A percentile compares a stretch with the other conserved stretches of the same genome.
Conservation (phyloP, 768 basidiomycete species). For the Lactarius vividus region DNA sequence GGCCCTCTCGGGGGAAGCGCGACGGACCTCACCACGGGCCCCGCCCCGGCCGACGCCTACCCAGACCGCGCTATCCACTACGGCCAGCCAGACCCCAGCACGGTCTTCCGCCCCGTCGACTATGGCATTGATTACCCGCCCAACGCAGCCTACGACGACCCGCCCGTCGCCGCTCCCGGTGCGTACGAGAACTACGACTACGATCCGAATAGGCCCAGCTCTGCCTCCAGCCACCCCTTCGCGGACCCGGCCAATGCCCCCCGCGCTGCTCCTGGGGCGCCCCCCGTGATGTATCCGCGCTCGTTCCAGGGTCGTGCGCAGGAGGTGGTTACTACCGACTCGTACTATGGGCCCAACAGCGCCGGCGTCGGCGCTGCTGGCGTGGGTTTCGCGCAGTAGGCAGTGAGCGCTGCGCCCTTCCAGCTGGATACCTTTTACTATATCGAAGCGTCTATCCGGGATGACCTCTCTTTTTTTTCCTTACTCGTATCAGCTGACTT, state of each 20-base stretch:
- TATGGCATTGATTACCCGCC: constrained; percentile 25
- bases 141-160: neutral
- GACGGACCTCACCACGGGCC: neutral
- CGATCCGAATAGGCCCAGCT: neutral
- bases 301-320: neutral
- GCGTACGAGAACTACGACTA: constrained; percentile 2
- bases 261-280: neutral
- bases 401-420: neutral
- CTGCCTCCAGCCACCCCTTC: constrained; percentile 19
- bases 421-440: neutral
- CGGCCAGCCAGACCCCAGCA: constrained; percentile 1
- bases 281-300: constrained; percentile 9
- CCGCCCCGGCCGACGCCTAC: constrained; percentile 19
- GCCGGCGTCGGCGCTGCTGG: constrained; percentile 5
- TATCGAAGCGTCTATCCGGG: neutral
- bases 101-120: constrained; percentile 10
- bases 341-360: constrained; percentile 20
- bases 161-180: neutral
- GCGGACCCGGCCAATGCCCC: constrained; percentile 18
- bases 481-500: neutral
- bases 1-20: constrained; percentile 5
- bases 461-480: neutral
- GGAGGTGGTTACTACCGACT: constrained; percentile 10
- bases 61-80: constrained; percentile 25
- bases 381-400: constrained; percentile 12